Conservation (phyloP, 208 protist genomes). For the Trypanosoma boissoni region DNA sequence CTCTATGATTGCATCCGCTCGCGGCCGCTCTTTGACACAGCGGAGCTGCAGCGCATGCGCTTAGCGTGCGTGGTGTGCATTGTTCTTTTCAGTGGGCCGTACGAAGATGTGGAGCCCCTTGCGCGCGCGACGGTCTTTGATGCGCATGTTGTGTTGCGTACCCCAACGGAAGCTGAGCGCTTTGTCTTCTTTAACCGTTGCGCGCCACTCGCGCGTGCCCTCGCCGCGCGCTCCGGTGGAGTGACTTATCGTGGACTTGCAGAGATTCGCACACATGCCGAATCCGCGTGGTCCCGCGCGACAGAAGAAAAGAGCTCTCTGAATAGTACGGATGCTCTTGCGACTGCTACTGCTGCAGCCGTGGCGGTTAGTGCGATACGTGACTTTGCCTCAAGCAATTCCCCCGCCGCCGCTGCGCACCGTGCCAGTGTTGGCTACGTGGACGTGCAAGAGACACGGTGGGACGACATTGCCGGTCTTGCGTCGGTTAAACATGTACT, state of each 20-base stretch:
- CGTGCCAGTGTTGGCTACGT: slow-evolving; percentile 61
- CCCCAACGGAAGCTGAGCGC: slow-evolving; percentile 55
- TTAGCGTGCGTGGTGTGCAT: slow-evolving; percentile 35
- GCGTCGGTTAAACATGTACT: slow-evolving; percentile 47
- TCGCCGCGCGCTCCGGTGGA: slow-evolving; percentile 66
- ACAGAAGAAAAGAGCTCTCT: neutral
- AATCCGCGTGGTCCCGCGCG: no score
- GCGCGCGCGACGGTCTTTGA: slow-evolving; percentile 48
- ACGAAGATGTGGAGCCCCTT: slow-evolving; percentile 41
- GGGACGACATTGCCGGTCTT: slow-evolving; percentile 80
- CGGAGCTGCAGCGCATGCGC: slow-evolving; percentile 15
- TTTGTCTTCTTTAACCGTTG: slow-evolving; percentile 33
- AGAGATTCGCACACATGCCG: slow-evolving; percentile 24
- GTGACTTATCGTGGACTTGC: slow-evolving; percentile 59
- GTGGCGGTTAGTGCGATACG: slow-evolving; percentile 34
- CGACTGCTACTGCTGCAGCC: slow-evolving; percentile 14
- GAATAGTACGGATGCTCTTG: neutral
- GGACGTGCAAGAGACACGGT: slow-evolving; percentile 66
- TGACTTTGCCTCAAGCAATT: slow-evolving; percentile 40
- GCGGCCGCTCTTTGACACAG: slow-evolving; percentile 12
- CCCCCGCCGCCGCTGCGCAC: slow-evolving; percentile 46
- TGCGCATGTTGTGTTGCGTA: slow-evolving; percentile 35
- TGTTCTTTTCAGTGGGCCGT: slow-evolving; percentile 41
- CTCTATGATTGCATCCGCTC: slow-evolving; percentile 50
- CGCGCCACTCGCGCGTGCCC: slow-evolving; percentile 20